These are phyloP conservation scores for Candida coleopterorum DNA, from an alignment of 805 yeast species.

Conservation along the genomic window DNA sequence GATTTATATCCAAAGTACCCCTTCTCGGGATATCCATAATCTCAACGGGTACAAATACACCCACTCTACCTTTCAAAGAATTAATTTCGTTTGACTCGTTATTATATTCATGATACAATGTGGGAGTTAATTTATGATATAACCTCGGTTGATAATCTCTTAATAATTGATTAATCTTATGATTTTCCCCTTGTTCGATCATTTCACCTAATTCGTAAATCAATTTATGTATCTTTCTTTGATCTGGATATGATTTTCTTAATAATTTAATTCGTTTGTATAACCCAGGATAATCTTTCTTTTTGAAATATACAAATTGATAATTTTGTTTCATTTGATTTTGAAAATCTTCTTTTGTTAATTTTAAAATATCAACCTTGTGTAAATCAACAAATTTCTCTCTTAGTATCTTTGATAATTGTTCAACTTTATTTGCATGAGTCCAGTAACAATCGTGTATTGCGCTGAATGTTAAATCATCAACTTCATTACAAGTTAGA, in stretches of 20 bases:
- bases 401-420: slow-evolving; percentile 23
- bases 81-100: background rate
- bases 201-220: slow-evolving; percentile 2
- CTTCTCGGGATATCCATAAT: slow-evolving; percentile 23
- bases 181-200: slow-evolving; percentile 5
- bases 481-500: slow-evolving; percentile 28
- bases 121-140: slow-evolving; percentile 10
- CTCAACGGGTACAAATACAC: slow-evolving; percentile 28
- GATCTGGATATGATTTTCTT: slow-evolving; percentile 7
- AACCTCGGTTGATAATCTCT: slow-evolving; percentile 20
- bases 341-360: slow-evolving; percentile 22
- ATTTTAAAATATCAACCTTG: slow-evolving; percentile 19
- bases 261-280: slow-evolving; percentile 4
- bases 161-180: slow-evolving; percentile 8
- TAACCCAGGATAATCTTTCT: slow-evolving; percentile 11
- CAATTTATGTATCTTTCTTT: background rate
- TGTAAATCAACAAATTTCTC: slow-evolving; percentile 34
- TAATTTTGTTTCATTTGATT: slow-evolving; percentile 18
- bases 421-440: slow-evolving; percentile 25
- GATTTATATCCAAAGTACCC: slow-evolving; percentile 29
- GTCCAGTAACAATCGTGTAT: slow-evolving; percentile 46
- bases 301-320: slow-evolving; percentile 32
- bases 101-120: background rate
- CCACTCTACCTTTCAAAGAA: slow-evolving; percentile 10
- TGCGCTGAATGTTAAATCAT: slow-evolving; percentile 26